Evolutionary conservation across 2,329 filamentous ascomycete species (phyloP), one percentile per base, ranked within the genome.

Genomic region (Zarea fungicola): DNA sequence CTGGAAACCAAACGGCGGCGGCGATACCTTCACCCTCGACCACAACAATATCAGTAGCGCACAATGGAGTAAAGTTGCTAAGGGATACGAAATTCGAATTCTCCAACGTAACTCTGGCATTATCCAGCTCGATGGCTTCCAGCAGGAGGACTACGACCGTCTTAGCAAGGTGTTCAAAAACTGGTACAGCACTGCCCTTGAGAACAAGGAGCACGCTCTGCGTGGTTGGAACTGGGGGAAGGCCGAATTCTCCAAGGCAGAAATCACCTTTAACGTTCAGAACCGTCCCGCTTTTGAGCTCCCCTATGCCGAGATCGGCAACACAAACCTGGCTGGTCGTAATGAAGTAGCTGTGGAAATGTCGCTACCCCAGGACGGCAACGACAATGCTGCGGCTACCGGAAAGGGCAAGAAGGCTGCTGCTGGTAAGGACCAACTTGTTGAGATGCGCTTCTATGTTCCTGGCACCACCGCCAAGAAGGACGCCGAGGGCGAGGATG

Each of bases 181-280:
- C 62, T 97, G 92, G 89, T 99, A 97, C 71, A 93, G 89, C 71
- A 86, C 93, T 61, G 90, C 84, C 60, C 79, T 99, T 51, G 91
- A 97, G 66, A 88, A 82, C 66, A 89, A 89, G 68, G 93, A 99
- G 69, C 93, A 97, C 68, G 90, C 93, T 21, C 75, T 99, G 51
- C 84, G 93, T 58, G 93, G 93, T 49, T 99, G 93, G 93, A 99
- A 99, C 67, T 99, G 93, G 95, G 93, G 93, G 61, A 99, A 97
- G 71, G 89, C 89, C 55, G 93, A 99, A 62, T 96, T 99, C 65
- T 85, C 87, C 53, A 96, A 97, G 70, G 86, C 90, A 48, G 93
- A 99, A 72, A 81, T 99, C 49, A 81, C 88, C 25, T 99, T 99
- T 76, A 97, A 91, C 66, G 93, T 99, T 31, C 90, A 95, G 65